Evolutionary conservation across 2,329 filamentous ascomycete genomes (phyloP).

Genomic region (Neonectria neomacrospora): DNA sequence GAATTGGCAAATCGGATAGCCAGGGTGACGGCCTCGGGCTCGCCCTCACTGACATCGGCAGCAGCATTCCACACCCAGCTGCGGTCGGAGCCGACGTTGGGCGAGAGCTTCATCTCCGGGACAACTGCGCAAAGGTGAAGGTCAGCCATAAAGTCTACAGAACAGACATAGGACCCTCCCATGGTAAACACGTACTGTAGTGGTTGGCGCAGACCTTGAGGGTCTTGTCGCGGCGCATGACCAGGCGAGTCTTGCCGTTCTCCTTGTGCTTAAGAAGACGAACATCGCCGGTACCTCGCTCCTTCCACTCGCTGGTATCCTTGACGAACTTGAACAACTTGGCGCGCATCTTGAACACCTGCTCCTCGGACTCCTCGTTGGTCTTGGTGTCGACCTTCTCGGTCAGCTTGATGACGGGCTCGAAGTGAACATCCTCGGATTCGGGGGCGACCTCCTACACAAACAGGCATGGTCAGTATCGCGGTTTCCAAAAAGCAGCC

Average conservation of each 20-base stretch:
- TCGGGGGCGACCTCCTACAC: conserved; percentile 80
- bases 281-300: conserved; percentile 96
- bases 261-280: conserved; percentile 98
- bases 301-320: conserved; percentile 96
- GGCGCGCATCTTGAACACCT: conserved; percentile 99
- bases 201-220: conserved; percentile 99
- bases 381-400: conserved; percentile 98
- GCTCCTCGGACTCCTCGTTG: conserved; percentile 97
- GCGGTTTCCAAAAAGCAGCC: conserved; percentile 5
- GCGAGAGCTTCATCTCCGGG: conserved; percentile 97
- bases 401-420: conserved; percentile 94
- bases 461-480: conserved; percentile 23
- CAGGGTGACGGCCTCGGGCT: conserved; percentile 94
- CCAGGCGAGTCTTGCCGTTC: conserved; percentile 95
- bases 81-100: conserved; percentile 97
- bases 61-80: conserved; percentile 99
- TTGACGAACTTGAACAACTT: conserved; percentile 99
- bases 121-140: conserved; percentile 70
- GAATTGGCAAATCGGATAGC: conserved; percentile 98
- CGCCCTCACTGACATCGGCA: conserved; percentile 97
- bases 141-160: conserved; percentile 8
- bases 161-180: not conserved
- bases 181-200: conserved; percentile 77
- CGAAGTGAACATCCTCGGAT: conserved; percentile 94
- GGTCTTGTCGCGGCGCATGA: conserved; percentile 99